Conservation (phyloP, 768 basidiomycete species). For the Pulveroboletus sp. region DNA sequence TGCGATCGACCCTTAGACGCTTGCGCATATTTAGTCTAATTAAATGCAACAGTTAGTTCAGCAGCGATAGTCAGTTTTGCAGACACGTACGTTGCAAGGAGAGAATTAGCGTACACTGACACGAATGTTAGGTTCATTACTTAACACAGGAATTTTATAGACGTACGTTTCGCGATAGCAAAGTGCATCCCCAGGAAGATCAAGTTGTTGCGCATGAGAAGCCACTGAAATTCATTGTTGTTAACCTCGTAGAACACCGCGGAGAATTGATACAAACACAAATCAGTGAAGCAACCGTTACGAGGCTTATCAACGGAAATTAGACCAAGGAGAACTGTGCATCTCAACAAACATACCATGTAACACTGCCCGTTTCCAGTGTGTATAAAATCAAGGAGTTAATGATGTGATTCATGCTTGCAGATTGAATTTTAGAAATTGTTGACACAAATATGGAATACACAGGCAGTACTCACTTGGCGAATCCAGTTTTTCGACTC, state of each 20-base stretch:
- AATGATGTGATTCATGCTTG: constrained; percentile 47
- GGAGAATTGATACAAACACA: constrained; percentile 21
- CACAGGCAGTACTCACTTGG: constrained; percentile 16
- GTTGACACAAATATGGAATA: background rate
- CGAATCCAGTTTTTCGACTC: constrained; percentile 31
- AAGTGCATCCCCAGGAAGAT: constrained; percentile 37
- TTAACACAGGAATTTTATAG: background rate
- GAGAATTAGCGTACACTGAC: constrained; percentile 32
- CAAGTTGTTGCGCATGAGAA: constrained; percentile 33
- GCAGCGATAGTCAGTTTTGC: background rate
- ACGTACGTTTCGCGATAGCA: constrained; percentile 32
- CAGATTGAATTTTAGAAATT: background rate
- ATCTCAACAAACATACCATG: constrained; percentile 30
- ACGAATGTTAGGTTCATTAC: background rate
- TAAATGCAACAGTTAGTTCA: background rate
- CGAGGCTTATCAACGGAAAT: constrained; percentile 17
- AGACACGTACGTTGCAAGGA: constrained; percentile 31
- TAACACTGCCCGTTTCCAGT: constrained; percentile 50
- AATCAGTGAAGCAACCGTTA: constrained; percentile 32
- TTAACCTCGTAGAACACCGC: background rate
- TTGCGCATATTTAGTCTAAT: constrained; percentile 32
- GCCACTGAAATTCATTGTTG: constrained; percentile 17
- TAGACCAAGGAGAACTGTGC: background rate
- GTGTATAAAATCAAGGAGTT: constrained; percentile 51
- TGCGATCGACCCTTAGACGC: constrained; percentile 24